Percentiles rank a stretch among this genome's conserved stretches.
Conservation (phyloP, 2,329 filamentous ascomycete species). For the Arthrobotrys sphaeroides region DNA sequence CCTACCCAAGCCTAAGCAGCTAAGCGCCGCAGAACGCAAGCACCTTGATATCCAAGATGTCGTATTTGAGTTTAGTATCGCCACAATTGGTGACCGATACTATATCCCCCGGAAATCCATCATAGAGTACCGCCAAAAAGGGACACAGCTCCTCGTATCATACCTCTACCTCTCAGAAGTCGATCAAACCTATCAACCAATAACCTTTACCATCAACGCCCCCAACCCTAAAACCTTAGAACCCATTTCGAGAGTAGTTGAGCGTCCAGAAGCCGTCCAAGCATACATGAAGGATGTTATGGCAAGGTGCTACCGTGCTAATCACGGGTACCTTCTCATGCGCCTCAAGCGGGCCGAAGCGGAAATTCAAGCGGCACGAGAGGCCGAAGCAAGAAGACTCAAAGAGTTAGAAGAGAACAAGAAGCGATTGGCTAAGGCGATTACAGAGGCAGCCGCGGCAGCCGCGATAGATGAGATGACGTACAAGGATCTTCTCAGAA, state of each 20-base stretch:
- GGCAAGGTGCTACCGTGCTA: slow-evolving; percentile 74
- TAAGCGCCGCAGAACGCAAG: slow-evolving; percentile 60
- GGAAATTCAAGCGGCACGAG: slow-evolving; percentile 46
- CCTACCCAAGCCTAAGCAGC: slow-evolving; percentile 50
- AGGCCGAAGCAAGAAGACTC: slow-evolving; percentile 48
- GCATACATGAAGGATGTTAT: slow-evolving; percentile 77
- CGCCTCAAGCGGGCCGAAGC: slow-evolving; percentile 66
- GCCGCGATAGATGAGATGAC: slow-evolving; percentile 38
- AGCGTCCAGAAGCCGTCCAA: slow-evolving; percentile 70
- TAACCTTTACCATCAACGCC: slow-evolving; percentile 70
- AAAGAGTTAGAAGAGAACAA: slow-evolving; percentile 49
- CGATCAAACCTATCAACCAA: slow-evolving; percentile 77
- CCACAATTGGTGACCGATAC: slow-evolving; percentile 73
- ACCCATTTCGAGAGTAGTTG: slow-evolving; percentile 70
- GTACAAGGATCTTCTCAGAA: slow-evolving; percentile 45
- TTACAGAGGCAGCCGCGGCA: slow-evolving; percentile 44
- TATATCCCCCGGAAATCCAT: slow-evolving; percentile 82
- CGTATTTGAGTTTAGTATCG: slow-evolving; percentile 72
- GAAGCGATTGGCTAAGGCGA: slow-evolving; percentile 50
- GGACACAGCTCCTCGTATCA: slow-evolving; percentile 74
- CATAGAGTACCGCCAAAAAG: slow-evolving; percentile 70
- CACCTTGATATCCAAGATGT: slow-evolving; percentile 73
- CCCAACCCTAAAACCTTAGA: slow-evolving; percentile 69
- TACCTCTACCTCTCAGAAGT: slow-evolving; percentile 75
- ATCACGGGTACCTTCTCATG: slow-evolving; percentile 75